These are phyloP conservation scores for Epichloe hybrida DNA, from an alignment of 2,329 filamentous ascomycete species.

Conservation along the genomic window DNA sequence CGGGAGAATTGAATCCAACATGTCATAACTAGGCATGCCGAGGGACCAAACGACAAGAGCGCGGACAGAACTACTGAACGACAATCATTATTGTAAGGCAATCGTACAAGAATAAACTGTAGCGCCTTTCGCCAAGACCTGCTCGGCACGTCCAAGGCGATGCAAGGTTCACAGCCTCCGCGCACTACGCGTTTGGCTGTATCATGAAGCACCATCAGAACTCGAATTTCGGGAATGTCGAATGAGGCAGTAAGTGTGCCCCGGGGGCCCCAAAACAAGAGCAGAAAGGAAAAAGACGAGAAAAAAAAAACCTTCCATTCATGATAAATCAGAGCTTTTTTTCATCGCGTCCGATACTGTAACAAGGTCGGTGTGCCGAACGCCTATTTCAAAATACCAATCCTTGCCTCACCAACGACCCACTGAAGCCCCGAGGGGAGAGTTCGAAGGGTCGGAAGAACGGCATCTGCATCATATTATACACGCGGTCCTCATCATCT, in stretches of 20 bases:
- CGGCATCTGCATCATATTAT: conserved; percentile 67
- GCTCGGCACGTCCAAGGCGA: background rate
- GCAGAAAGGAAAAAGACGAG: background rate
- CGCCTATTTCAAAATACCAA: conserved; percentile 86
- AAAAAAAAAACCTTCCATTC: conserved; percentile 21
- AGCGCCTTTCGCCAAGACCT: background rate
- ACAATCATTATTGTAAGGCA: background rate
- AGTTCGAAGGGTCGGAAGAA: conserved; percentile 55
- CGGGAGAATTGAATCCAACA: no score
- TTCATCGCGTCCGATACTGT: conserved; percentile 85
- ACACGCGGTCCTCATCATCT: conserved; percentile 99
- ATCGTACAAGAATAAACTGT: background rate
- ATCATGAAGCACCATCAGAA: no score
- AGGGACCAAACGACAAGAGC: background rate
- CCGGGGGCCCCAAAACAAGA: background rate
- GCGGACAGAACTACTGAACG: background rate
- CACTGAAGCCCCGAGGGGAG: conserved; percentile 88
- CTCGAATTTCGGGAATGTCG: no score
- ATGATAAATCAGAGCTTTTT: conserved; percentile 81
- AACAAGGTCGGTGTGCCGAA: conserved; percentile 99
- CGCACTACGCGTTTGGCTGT: background rate
- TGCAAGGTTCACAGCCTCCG: background rate
- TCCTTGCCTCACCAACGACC: conserved; percentile 51
- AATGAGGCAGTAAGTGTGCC: no score
- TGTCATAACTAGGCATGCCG: no score